Conservation (phyloP, 1,284 basidiomycete genomes). For the Trichosporon coremiiforme region DNA sequence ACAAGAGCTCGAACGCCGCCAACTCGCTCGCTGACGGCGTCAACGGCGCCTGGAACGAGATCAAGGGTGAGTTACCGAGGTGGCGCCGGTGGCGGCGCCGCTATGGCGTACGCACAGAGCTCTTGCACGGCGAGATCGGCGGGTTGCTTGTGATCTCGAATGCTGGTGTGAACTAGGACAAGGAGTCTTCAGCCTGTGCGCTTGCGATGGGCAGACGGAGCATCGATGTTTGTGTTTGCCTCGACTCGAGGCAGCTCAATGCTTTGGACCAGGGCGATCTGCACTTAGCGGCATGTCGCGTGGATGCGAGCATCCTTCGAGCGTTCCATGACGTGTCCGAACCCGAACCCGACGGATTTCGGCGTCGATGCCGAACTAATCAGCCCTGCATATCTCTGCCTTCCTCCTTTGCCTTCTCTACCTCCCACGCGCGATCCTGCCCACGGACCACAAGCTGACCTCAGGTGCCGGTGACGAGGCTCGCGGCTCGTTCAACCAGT, state of each 20-base stretch:
- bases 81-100: not conserved
- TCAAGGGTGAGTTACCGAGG: slow-evolving; percentile 12
- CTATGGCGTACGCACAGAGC: too few species aligned
- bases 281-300: not conserved
- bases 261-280: not conserved
- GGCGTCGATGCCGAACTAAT: not conserved
- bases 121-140: not conserved
- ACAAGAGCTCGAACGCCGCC: slow-evolving; percentile 8
- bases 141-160: not conserved
- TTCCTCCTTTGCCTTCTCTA: too few species aligned
- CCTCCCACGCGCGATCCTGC: not conserved
- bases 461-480: slow-evolving; percentile 5
- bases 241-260: not conserved
- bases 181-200: not conserved
- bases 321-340: not conserved
- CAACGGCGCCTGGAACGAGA: not conserved
- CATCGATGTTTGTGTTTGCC: not conserved
- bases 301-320: not conserved
- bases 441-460: too few species aligned
- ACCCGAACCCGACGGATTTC: not conserved
- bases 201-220: not conserved
- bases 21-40: not conserved
- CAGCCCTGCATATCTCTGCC: too few species aligned
- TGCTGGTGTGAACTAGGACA: too few species aligned
- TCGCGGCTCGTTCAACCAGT: slow-evolving; percentile 17